These are phyloP conservation scores for Drechslerella coelobrocha DNA, from an alignment of 2,329 filamentous ascomycete species.

Conservation along the genomic window DNA sequence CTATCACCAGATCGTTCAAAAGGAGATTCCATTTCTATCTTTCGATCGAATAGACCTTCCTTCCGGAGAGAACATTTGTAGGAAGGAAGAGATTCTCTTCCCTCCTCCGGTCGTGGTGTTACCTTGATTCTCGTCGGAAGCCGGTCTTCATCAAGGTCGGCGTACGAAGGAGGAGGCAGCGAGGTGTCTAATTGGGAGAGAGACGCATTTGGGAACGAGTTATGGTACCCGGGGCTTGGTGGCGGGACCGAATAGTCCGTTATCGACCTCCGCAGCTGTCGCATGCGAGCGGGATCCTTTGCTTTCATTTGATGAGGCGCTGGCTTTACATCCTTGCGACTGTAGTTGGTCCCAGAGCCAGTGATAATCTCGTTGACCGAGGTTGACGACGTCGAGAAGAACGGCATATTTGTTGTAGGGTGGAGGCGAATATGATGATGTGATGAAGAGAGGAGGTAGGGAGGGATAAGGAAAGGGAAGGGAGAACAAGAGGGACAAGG, in stretches of 20 bases:
- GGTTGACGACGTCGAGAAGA: constrained; percentile 46
- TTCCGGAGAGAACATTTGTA: constrained; percentile 67
- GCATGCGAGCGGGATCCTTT: constrained; percentile 36
- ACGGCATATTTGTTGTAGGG: constrained; percentile 17
- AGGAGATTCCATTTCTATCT: constrained; percentile 71
- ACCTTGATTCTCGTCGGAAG: constrained; percentile 55
- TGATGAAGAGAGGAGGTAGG: not conserved
- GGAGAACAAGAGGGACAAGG: not conserved
- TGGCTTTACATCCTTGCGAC: constrained; percentile 39
- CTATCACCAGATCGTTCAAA: constrained; percentile 67
- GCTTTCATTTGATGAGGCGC: constrained; percentile 14
- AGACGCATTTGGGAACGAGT: constrained; percentile 51
- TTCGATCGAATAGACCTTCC: constrained; percentile 67
- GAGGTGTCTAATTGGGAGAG: constrained; percentile 44
- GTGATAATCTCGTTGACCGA: constrained; percentile 48
- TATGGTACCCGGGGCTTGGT: constrained; percentile 52
- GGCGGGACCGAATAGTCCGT: constrained; percentile 51
- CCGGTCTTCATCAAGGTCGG: constrained; percentile 48
- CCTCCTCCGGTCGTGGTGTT: constrained; percentile 58
- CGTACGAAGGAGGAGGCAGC: constrained; percentile 53
- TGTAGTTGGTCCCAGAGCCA: constrained; percentile 29
- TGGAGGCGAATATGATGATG: not conserved
- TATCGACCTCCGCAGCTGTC: constrained; percentile 50
- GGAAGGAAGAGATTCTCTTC: constrained; percentile 63
- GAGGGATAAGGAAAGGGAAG: constrained; percentile 1